A percentile compares a stretch with the other conserved stretches of the same genome.
These are phyloP conservation scores for Dillenia suffruticosa DNA, from an alignment of 164 flowering plant genomes.

Conservation along the genomic window DNA sequence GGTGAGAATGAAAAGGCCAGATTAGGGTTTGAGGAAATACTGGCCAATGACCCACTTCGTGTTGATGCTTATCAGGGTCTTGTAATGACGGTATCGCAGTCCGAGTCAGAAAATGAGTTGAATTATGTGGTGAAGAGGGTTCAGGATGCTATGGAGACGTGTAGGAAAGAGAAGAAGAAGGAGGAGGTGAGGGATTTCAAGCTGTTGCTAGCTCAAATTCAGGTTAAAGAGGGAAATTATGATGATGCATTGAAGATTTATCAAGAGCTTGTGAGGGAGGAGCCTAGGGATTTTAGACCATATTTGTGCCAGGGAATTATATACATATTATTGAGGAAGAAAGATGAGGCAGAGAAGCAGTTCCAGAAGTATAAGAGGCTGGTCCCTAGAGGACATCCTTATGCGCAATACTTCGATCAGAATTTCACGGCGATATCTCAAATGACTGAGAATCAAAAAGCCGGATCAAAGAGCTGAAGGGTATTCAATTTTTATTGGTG, in stretches of 20 bases:
- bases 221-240: conserved; percentile 57
- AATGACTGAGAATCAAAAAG: conserved; percentile 38
- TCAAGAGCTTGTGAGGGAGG: conserved; percentile 75
- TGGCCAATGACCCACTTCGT: conserved; percentile 53
- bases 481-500: neutral
- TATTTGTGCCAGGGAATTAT: conserved; percentile 87
- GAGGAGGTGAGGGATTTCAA: conserved; percentile 68
- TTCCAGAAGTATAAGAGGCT: conserved; percentile 69
- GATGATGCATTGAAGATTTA: conserved; percentile 73
- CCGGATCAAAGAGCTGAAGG: conserved; percentile 31
- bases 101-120: conserved; percentile 27
- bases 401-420: conserved; percentile 57
- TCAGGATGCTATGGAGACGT: conserved; percentile 46
- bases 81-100: conserved; percentile 44
- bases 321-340: conserved; percentile 65
- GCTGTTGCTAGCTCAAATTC: conserved; percentile 70
- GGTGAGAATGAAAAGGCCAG: conserved; percentile 55
- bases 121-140: conserved; percentile 44
- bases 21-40: conserved; percentile 50
- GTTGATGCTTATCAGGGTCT: conserved; percentile 89
- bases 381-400: conserved; percentile 84
- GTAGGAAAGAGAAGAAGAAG: conserved; percentile 54
- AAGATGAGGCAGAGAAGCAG: conserved; percentile 70
- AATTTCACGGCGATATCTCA: conserved; percentile 64
- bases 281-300: conserved; percentile 89